phyloP scores from a whole-genome alignment of 495 filamentous ascomycete species.

The Poronia punctata region DNA sequence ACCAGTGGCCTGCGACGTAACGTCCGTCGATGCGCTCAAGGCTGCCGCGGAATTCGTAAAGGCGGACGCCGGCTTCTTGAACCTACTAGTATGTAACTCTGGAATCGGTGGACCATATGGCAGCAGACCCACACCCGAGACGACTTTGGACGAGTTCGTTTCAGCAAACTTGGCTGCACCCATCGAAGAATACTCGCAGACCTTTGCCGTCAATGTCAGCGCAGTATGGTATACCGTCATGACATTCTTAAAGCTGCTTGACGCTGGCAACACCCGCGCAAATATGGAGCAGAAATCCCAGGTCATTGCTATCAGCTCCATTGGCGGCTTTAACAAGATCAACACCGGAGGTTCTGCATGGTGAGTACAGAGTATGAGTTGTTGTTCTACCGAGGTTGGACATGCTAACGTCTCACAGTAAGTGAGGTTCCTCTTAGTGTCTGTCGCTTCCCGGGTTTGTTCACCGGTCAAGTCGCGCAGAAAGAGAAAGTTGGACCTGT shows the following conservation, averaged over 20 bases:
- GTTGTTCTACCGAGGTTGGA: not conserved
- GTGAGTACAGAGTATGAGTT: not conserved
- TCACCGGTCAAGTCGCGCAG: no score
- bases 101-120: constrained; percentile 52
- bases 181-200: constrained; percentile 52
- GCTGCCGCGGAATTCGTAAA: constrained; percentile 45
- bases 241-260: constrained; percentile 57
- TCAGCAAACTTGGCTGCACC: constrained; percentile 43
- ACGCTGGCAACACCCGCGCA: constrained; percentile 51
- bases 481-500: no score
- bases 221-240: constrained; percentile 57
- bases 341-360: constrained; percentile 52
- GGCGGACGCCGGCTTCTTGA: constrained; percentile 50
- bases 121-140: constrained; percentile 18
- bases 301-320: constrained; percentile 57
- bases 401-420: constrained; percentile 1
- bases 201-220: constrained; percentile 53
- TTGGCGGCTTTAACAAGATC: constrained; percentile 51
- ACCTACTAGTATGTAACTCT: constrained; percentile 62
- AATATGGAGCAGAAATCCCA: constrained; percentile 51
- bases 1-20: constrained; percentile 58
- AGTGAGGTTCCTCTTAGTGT: not conserved
- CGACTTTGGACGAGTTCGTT: constrained; percentile 45
- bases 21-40: constrained; percentile 54
- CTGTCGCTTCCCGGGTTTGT: no score